These are phyloP conservation scores for Sporothrix humicola DNA, from an alignment of 2,329 filamentous ascomycete species.

Conservation along the genomic window DNA sequence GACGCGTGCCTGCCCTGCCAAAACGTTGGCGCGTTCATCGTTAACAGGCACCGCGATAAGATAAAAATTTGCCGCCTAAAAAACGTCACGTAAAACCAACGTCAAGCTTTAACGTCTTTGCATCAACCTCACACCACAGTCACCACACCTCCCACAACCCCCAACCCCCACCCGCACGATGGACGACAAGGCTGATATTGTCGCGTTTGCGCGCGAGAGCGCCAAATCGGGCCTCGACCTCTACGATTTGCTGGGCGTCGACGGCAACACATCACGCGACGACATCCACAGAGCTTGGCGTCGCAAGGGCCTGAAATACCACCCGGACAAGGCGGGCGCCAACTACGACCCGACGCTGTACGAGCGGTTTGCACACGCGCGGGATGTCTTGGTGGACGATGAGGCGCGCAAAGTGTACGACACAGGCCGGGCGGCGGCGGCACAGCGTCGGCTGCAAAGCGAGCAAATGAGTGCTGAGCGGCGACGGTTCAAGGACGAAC, in stretches of 20 bases:
- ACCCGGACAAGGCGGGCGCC: conserved; percentile 86
- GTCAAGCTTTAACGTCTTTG: background rate
- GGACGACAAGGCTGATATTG: conserved; percentile 53
- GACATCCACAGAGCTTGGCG: conserved; percentile 85
- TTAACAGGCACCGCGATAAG: conserved; percentile 28
- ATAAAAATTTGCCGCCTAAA: conserved; percentile 28
- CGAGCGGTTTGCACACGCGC: conserved; percentile 83
- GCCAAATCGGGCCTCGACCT: conserved; percentile 71
- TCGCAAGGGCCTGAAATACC: conserved; percentile 79
- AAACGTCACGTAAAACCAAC: background rate
- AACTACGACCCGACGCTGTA: conserved; percentile 80
- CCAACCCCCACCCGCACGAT: conserved; percentile 21
- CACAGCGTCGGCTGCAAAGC: conserved; percentile 72
- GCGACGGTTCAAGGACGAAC: conserved; percentile 80
- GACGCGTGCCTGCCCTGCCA: conserved; percentile 10
- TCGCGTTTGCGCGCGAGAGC: conserved; percentile 62
- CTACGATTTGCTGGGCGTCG: conserved; percentile 75
- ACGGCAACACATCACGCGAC: conserved; percentile 67
- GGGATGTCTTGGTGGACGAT: conserved; percentile 77
- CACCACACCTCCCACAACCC: background rate
- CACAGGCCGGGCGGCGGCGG: conserved; percentile 70
- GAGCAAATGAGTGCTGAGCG: conserved; percentile 75
- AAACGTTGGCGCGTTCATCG: background rate
- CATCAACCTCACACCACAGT: background rate
- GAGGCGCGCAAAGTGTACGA: conserved; percentile 79